Evolutionary conservation across 1,139 yeast genomes (phyloP).

Genomic region (Kodamaea suecica): DNA sequence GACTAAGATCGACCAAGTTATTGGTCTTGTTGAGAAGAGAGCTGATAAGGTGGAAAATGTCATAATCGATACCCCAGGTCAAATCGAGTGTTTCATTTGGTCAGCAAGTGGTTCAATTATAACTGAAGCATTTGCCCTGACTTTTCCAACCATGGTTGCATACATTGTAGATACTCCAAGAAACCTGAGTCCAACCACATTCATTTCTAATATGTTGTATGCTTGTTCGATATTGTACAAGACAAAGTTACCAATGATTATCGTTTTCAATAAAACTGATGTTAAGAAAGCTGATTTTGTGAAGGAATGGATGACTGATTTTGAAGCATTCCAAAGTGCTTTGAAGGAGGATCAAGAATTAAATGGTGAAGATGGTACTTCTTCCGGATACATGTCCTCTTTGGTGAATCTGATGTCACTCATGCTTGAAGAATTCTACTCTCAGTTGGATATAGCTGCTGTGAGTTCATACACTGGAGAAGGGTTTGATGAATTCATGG

Average conservation of each 20-base stretch:
- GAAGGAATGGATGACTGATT: constrained; percentile 96
- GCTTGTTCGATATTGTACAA: constrained; percentile 96
- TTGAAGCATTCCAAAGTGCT: constrained; percentile 85
- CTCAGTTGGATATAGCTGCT: constrained; percentile 86
- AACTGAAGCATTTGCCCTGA: constrained; percentile 94
- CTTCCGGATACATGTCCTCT: constrained; percentile 93
- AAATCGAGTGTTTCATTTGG: constrained; percentile 96
- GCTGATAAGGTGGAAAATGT: constrained; percentile 64
- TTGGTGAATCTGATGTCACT: constrained; percentile 91
- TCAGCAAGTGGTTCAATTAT: constrained; percentile 96
- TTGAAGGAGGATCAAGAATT: constrained; percentile 58
- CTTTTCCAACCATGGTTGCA: constrained; percentile 93
- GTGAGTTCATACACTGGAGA: constrained; percentile 90
- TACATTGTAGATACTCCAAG: constrained; percentile 97
- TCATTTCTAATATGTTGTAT: constrained; percentile 96
- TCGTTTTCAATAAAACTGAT: constrained; percentile 95
- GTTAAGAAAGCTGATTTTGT: constrained; percentile 83
- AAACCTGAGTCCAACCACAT: constrained; percentile 90
- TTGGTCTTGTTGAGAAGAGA: constrained; percentile 78
- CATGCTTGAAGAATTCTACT: constrained; percentile 94
- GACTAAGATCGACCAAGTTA: constrained; percentile 95
- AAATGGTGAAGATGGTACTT: constrained; percentile 66
- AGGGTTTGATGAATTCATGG: constrained; percentile 88
- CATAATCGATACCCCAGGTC: constrained; percentile 97
- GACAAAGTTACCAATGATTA: constrained; percentile 94